Evolutionary conservation across 257 asterid genomes (phyloP), one percentile per base, ranked within the genome.

Genomic region (Thymus quinquecostatus): DNA sequence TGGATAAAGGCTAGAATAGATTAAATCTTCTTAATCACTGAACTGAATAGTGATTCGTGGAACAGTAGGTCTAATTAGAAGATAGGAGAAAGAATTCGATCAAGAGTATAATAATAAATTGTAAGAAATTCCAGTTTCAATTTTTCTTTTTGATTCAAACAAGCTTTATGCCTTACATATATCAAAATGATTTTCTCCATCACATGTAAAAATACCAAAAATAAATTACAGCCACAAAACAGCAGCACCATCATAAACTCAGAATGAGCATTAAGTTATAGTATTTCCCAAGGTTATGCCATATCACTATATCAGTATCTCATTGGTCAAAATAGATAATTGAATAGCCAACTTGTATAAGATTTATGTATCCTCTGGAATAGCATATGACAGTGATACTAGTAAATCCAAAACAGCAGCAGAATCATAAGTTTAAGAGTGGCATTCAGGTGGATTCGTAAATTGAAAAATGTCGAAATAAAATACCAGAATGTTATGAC

Each of bases 401-500:
- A 45, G 43, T n/a, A 45, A 41, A 6, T 30, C 51, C 40, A 51
- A 68, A 62, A 21, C 50, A 63, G 29, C 55, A 60, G 40, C 45
- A 32, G 48, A 45, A 34, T n/a, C 11, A 62, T 50, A 13, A 56
- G 30, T 10, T 60, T 44, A 38, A 44, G 62, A 54, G 70, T 33
- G 70, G 34, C 63, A 64, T 38, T 33, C 40, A 32, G 51, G 3
- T 58, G 9, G 4, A 56, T 10, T 64, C 60, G 34, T 36, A 62
- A 65, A 38, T 43, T 51, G 28, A 59, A 30, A 40, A 63, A 45
- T 60, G 74, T 21, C 56, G 38, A 10, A 49, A 64, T 21, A 57
- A 68, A 50, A 53, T 45, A 62, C 29, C 49, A 49, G 60, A 73
- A 43, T 32, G 9, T 21, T 29, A 69, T 27, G 43, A 71, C 28